phyloP scores from a whole-genome alignment of 495 filamentous ascomycete species.

The Podospora sp. region DNA sequence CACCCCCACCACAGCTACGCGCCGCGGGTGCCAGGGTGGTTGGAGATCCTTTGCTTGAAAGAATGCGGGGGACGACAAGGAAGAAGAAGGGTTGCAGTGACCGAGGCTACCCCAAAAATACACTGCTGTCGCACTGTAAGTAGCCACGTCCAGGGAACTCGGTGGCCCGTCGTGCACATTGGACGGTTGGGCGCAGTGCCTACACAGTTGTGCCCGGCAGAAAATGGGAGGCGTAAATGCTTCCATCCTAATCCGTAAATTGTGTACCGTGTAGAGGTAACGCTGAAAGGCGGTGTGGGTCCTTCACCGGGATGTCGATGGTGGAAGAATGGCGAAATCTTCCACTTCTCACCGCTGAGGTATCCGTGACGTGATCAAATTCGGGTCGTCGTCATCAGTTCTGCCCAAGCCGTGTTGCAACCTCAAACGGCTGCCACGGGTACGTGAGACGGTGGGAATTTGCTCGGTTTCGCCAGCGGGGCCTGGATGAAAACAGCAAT shows the following conservation, averaged over 20 bases:
- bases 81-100: not conserved
- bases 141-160: not conserved
- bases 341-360: not conserved
- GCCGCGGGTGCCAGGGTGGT: not conserved
- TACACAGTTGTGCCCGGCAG: not conserved
- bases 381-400: not conserved
- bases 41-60: not conserved
- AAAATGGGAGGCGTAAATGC: too few species aligned
- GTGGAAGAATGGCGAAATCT: constrained; percentile 1
- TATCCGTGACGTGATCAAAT: not conserved
- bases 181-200: not conserved
- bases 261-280: not conserved
- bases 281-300: not conserved
- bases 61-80: not conserved
- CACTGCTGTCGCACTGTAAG: not conserved
- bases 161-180: not conserved
- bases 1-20: constrained; percentile 1
- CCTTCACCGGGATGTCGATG: not conserved
- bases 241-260: too few species aligned
- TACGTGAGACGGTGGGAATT: not conserved
- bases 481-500: not conserved
- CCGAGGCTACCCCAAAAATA: not conserved
- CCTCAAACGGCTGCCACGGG: constrained; percentile 8
- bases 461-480: not conserved
- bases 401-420: not conserved